phyloP scores from a whole-genome alignment of 202 grass and related monocot species.

The Setaria italica region DNA sequence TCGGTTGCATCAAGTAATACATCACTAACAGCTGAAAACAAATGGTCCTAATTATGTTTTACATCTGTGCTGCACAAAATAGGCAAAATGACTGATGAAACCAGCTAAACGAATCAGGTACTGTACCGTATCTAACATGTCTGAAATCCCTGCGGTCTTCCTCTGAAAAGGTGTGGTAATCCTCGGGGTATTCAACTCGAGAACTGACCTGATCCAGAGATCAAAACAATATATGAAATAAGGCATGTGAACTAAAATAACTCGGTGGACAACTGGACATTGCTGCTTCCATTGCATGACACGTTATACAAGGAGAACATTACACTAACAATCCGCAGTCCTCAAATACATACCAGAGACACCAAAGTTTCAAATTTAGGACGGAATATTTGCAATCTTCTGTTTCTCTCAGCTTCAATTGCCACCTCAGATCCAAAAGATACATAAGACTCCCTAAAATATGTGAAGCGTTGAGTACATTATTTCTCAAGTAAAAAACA shows the following conservation, averaged over 20 bases:
- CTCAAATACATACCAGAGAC: conserved; percentile 66
- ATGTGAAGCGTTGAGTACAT: conserved; percentile 30
- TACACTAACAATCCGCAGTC: background rate
- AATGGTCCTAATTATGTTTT: conserved; percentile 33
- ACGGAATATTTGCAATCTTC: conserved; percentile 87
- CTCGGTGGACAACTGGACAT: background rate
- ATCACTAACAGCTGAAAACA: conserved; percentile 76
- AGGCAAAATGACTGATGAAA: conserved; percentile 42
- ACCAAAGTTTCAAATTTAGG: conserved; percentile 87
- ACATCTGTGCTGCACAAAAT: conserved; percentile 16
- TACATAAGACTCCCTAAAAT: conserved; percentile 78
- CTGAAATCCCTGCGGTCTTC: conserved; percentile 97
- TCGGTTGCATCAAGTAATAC: conserved; percentile 91
- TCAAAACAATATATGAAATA: conserved; percentile 45
- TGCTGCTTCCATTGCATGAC: background rate
- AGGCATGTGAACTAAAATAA: conserved; percentile 31
- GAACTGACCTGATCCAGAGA: conserved; percentile 72
- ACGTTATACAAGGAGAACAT: background rate
- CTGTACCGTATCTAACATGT: conserved; percentile 83
- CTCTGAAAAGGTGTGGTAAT: conserved; percentile 76
- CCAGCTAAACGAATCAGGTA: conserved; percentile 19
- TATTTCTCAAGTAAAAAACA: conserved; percentile 37
- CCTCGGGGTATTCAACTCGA: conserved; percentile 93
- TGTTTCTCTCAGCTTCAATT: conserved; percentile 82
- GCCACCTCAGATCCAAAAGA: conserved; percentile 73